These are phyloP conservation scores for Thermoascus crustaceus DNA, from an alignment of 2,329 filamentous ascomycete species.

Conservation along the genomic window DNA sequence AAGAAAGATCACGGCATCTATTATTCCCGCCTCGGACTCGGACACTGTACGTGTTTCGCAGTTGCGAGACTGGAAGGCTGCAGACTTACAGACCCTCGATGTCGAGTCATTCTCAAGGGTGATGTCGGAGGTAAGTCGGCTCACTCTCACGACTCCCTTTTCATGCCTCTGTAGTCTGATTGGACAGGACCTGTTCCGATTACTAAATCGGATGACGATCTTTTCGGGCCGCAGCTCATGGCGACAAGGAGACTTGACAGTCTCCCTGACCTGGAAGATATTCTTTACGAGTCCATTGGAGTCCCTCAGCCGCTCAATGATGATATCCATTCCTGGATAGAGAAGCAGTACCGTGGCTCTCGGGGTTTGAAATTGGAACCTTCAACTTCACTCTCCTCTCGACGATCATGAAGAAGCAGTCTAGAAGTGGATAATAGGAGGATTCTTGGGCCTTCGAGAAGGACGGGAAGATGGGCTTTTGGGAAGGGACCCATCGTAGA, in stretches of 20 bases:
- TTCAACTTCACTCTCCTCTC: slow-evolving; percentile 27
- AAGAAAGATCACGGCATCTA: slow-evolving; percentile 22
- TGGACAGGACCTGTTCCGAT: no score
- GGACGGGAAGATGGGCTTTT: no score
- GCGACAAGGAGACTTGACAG: no score
- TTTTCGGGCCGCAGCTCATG: no score
- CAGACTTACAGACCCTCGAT: slow-evolving; percentile 12
- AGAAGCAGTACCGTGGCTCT: slow-evolving; percentile 34
- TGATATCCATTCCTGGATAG: slow-evolving; percentile 41
- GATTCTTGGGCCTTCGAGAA: no score
- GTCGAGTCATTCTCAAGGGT: slow-evolving; percentile 14
- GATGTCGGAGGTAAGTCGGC: slow-evolving; percentile 22
- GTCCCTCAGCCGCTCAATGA: slow-evolving; percentile 10
- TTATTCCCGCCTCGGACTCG: slow-evolving; percentile 27
- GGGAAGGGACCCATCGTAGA: no score
- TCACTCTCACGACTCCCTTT: no score
- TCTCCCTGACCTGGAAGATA: no score
- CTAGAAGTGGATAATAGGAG: slow-evolving; percentile 52
- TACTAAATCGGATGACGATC: no score
- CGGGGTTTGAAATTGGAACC: slow-evolving; percentile 51
- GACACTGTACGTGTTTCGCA: no score
- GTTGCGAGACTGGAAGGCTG: slow-evolving; percentile 19
- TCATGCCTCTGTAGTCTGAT: no score
- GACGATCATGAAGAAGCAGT: slow-evolving; percentile 45
- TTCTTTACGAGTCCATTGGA: no score